Percentiles rank a stretch among this genome's conserved stretches.
These are phyloP conservation scores for Botryosphaeria dothidea DNA, from an alignment of 2,329 filamentous ascomycete genomes.

Conservation along the genomic window DNA sequence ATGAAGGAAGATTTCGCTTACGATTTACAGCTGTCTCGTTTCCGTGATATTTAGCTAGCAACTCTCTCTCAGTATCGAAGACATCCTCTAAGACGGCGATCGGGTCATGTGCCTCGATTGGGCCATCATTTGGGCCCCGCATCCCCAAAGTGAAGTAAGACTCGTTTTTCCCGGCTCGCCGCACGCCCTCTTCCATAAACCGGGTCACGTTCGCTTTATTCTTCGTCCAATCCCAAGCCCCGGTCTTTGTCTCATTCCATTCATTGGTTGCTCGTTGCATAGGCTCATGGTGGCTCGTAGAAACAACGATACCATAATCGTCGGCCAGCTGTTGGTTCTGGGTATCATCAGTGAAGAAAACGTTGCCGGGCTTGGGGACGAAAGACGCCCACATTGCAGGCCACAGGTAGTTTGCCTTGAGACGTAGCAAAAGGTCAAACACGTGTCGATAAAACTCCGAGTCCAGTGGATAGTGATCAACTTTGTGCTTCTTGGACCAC, in stretches of 20 bases:
- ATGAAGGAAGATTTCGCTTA: no score
- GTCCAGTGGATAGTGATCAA: constrained; percentile 14
- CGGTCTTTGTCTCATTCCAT: constrained; percentile 17
- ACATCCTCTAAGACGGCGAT: constrained; percentile 17
- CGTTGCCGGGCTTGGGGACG: constrained; percentile 23
- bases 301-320: constrained; percentile 25
- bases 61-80: constrained; percentile 14
- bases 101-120: constrained; percentile 20
- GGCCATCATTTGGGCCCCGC: constrained; percentile 22
- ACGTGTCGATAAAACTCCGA: constrained; percentile 21
- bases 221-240: constrained; percentile 23
- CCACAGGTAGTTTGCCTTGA: constrained; percentile 27
- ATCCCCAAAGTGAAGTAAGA: constrained; percentile 24
- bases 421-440: constrained; percentile 22
- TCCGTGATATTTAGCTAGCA: constrained; percentile 16
- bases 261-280: constrained; percentile 26
- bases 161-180: constrained; percentile 19
- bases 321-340: constrained; percentile 24
- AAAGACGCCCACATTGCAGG: constrained; percentile 26
- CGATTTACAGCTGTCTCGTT: background rate
- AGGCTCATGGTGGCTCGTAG: constrained; percentile 26
- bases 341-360: constrained; percentile 26
- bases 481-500: constrained; percentile 21
- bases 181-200: constrained; percentile 23
- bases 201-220: constrained; percentile 23